Evolutionary conservation across 2,329 filamentous ascomycete species (phyloP).

Genomic region (Claviceps sp.): DNA sequence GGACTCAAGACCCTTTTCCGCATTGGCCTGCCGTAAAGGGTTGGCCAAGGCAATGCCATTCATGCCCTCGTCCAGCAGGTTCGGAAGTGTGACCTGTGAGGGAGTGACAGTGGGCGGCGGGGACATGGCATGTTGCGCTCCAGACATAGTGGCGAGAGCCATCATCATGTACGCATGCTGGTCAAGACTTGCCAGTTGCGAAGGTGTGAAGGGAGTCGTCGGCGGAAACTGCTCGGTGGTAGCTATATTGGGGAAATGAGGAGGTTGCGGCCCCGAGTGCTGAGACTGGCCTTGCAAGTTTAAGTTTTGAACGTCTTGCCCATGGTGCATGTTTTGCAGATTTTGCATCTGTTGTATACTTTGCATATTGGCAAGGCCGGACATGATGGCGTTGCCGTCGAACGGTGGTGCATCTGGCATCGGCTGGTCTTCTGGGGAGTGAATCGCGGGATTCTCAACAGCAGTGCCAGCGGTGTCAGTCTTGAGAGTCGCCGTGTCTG

Average conservation of each 20-base stretch:
- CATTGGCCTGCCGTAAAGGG: slow-evolving; percentile 20
- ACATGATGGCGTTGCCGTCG: not conserved
- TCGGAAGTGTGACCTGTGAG: slow-evolving; percentile 31
- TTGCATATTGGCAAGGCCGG: not conserved
- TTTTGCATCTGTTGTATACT: not conserved
- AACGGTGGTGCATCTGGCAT: slow-evolving; percentile 8
- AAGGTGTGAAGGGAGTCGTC: slow-evolving; percentile 20
- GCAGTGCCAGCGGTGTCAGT: not conserved
- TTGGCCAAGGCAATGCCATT: slow-evolving; percentile 17
- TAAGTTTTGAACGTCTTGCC: too few relatives aligned
- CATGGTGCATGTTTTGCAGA: too few relatives aligned
- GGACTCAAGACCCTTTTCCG: slow-evolving; percentile 35
- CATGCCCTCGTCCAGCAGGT: slow-evolving; percentile 18
- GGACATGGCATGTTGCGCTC: slow-evolving; percentile 22
- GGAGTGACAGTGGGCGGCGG: slow-evolving; percentile 32
- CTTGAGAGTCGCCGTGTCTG: not conserved
- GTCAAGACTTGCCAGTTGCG: slow-evolving; percentile 19
- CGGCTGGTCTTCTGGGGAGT: slow-evolving; percentile 6
- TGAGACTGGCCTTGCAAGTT: too few relatives aligned
- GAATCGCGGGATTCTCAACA: not conserved
- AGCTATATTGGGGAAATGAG: slow-evolving; percentile 5
- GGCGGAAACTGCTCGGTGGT: slow-evolving; percentile 16
- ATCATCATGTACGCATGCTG: slow-evolving; percentile 32
- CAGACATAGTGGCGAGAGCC: slow-evolving; percentile 27
- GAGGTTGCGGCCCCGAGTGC: not conserved